Percentiles rank a stretch among this genome's conserved stretches.
phyloP scores from a whole-genome alignment of 78 protist species.

The Dictyostelium brefeldianum region DNA sequence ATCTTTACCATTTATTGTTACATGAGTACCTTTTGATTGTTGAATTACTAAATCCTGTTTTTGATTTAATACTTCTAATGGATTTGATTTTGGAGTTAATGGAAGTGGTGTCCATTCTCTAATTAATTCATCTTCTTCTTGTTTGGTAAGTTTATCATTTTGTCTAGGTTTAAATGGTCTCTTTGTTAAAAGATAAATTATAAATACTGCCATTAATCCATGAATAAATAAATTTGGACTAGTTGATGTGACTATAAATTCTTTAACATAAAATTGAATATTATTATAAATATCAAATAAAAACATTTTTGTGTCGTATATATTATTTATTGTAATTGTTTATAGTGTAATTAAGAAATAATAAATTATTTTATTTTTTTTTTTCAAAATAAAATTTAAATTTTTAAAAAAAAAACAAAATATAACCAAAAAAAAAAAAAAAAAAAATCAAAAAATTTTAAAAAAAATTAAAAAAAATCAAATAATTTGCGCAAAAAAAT shows the following conservation, averaged over 20 bases:
- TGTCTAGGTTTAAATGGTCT: slow-evolving; percentile 79
- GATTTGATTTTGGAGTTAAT: slow-evolving; percentile 38
- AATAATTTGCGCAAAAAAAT: too few relatives aligned
- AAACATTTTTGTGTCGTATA: not conserved
- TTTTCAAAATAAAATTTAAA: not conserved
- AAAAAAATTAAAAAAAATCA: not conserved
- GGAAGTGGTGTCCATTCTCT: slow-evolving; percentile 76
- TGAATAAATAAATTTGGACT: slow-evolving; percentile 58
- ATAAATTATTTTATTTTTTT: not conserved
- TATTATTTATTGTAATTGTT: not conserved
- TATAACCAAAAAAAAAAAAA: not conserved
- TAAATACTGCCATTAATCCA: slow-evolving; percentile 65
- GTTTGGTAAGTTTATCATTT: slow-evolving; percentile 20
- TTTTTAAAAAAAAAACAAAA: not conserved
- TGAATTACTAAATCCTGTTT: not conserved
- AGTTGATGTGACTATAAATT: slow-evolving; percentile 7
- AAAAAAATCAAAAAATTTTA: too few relatives aligned
- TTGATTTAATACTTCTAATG: not conserved
- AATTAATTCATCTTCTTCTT: slow-evolving; percentile 71
- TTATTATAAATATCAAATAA: slow-evolving; percentile 23
- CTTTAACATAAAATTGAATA: slow-evolving; percentile 9
- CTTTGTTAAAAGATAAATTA: slow-evolving; percentile 47
- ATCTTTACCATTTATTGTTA: slow-evolving; percentile 10
- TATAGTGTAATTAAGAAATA: not conserved
- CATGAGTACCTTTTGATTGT: slow-evolving; percentile 10